Conservation (phyloP, 1,284 basidiomycete species). For the Volvariella volvacea region DNA sequence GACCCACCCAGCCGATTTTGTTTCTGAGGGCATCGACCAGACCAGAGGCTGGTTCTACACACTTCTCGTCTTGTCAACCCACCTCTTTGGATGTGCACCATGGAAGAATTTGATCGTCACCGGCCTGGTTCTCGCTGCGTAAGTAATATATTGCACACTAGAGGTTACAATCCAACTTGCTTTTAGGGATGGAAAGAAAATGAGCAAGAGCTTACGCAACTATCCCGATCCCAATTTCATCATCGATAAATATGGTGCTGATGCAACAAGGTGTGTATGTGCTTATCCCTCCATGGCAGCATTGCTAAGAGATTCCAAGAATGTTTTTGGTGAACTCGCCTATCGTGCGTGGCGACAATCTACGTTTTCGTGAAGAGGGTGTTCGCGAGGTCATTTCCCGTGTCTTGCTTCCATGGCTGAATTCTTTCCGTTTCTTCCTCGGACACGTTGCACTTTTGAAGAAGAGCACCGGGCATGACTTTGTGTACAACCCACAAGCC, state of each 20-base stretch:
- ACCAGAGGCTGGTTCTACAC: constrained; percentile 99
- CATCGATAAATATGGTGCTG: constrained; percentile 91
- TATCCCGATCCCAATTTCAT: constrained; percentile 96
- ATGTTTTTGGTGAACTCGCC: constrained; percentile 99
- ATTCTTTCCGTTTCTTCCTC: constrained; percentile 98
- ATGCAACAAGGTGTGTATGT: constrained; percentile 76
- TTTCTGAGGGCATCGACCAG: constrained; percentile 96
- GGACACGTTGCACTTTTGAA: constrained; percentile 90
- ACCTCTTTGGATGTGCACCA: constrained; percentile 89
- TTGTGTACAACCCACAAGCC: constrained; percentile 85
- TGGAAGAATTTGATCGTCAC: constrained; percentile 99
- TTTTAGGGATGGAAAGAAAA: constrained; percentile 93
- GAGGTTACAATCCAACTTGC: constrained; percentile 5
- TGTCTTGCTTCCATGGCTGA: constrained; percentile 97
- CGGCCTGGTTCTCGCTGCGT: constrained; percentile 93
- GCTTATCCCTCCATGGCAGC: neutral
- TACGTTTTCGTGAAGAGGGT: constrained; percentile 97
- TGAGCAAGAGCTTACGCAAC: constrained; percentile 98
- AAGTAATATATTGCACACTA: constrained; percentile 23
- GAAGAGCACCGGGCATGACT: constrained; percentile 76
- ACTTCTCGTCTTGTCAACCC: constrained; percentile 90
- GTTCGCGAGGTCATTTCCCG: constrained; percentile 95
- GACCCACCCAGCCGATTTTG: constrained; percentile 95
- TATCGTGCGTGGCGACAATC: constrained; percentile 95
- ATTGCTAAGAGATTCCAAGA: constrained; percentile 28